Base-by-base conservation (phyloP, 2,329 filamentous ascomycete genomes). In the Pseudovirgaria hyperparasitica region DNA sequence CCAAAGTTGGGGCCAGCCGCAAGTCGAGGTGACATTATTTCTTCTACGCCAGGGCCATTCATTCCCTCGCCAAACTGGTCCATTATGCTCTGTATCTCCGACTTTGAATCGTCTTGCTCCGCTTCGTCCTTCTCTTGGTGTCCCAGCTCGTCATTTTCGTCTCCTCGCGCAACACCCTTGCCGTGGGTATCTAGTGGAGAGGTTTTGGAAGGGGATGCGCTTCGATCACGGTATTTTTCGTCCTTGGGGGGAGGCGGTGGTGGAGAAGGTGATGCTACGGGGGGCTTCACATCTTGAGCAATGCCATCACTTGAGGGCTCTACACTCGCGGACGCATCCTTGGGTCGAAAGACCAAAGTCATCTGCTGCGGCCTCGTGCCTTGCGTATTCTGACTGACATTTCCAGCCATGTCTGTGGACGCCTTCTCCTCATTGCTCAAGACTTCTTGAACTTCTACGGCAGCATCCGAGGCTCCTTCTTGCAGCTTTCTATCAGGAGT, bases 1-100 rank as follows among this genome's bases (percentile, higher is more conserved):
- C 70, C 66, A 22, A 90, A 62, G 39, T 84, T 67, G 5, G 86
- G 82, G 16, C 79, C 79, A n/a, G 82, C 72, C 52, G 87, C 85
- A 22, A 92, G 55, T 16, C 82, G 70, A 5, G 85, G 85, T 35
- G 85, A 93, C 84, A 93, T 92, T 46, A 93, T 84, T 52, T 92
- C 82, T 26, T 87, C 76, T 34, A 70, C 73, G 5, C 67, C 76
- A 2, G 75, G 78, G 0, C 76, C 81, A 27, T 74, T 72, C 16
- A 72, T 72, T 26, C 72, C 72, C 45, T 82, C 75, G 40, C 79
- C 76, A 42, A 96, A 96, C 55, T 96, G 90, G 36, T 84, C 82
- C 82, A 98, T 96, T 50, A 98, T 96, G 48, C 71, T 92, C 55
- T 94, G 82, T 33, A 98, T 94, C 58, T 98, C 90, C 5, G 78